These are phyloP conservation scores for Yarrowia yakushimensis DNA, from an alignment of 805 yeast genomes.

Conservation along the genomic window DNA sequence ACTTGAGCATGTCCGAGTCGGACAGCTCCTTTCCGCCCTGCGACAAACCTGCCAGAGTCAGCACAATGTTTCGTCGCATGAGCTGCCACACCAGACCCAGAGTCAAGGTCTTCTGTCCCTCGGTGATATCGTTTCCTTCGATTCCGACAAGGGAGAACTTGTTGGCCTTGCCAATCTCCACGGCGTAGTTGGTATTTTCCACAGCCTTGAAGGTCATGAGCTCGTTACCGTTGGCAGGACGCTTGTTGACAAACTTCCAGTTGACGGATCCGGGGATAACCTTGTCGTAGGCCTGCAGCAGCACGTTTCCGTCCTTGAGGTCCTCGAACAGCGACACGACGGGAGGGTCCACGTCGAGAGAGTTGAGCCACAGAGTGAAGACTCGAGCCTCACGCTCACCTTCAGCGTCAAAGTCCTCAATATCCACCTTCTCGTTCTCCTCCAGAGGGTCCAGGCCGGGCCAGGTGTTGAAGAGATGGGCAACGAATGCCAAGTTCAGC, in stretches of 20 bases:
- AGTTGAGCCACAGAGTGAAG: conserved; percentile 94
- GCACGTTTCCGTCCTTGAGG: conserved; percentile 83
- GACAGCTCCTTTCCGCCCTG: conserved; percentile 70
- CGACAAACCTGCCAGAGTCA: conserved; percentile 71
- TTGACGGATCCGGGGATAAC: conserved; percentile 92
- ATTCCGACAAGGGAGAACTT: conserved; percentile 94
- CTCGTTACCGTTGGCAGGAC: conserved; percentile 71
- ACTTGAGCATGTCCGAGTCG: conserved; percentile 81
- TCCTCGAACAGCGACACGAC: conserved; percentile 90
- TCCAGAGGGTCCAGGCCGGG: conserved; percentile 96
- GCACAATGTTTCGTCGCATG: conserved; percentile 92
- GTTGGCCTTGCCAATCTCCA: conserved; percentile 88
- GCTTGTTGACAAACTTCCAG: conserved; percentile 74
- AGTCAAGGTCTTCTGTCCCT: conserved; percentile 84
- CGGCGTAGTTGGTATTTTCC: conserved; percentile 98
- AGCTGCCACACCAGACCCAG: conserved; percentile 97
- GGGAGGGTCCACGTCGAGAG: conserved; percentile 93
- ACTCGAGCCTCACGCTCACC: conserved; percentile 99
- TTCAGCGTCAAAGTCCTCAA: conserved; percentile 98
- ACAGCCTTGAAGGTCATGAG: conserved; percentile 88
- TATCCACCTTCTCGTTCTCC: conserved; percentile 84
- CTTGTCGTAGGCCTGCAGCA: conserved; percentile 91
- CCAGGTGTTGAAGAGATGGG: conserved; percentile 91
- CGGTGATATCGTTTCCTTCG: conserved; percentile 95
- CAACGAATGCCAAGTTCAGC: conserved; percentile 94